Conservation (phyloP, 108 stramenopile species). For the Cylindrotheca fusiformis region DNA sequence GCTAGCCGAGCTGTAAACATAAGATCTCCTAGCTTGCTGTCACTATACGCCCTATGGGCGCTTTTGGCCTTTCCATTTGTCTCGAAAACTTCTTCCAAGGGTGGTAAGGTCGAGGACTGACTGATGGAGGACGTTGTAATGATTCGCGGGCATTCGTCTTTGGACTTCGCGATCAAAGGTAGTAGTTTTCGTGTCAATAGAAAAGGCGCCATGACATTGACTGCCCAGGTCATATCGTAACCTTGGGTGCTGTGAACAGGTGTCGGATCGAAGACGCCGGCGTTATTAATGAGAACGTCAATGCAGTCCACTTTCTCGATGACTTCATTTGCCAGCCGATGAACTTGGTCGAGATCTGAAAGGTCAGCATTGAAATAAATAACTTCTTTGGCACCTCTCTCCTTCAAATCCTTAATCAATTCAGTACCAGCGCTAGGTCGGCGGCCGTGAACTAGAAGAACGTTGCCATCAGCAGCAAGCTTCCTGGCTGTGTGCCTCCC, state of each 20-base stretch:
- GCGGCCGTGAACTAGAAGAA: slow-evolving; percentile 53
- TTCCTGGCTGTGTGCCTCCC: slow-evolving; percentile 47
- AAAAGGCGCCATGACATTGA: slow-evolving; percentile 90
- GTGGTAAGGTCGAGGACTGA: slow-evolving; percentile 38
- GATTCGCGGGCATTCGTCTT: slow-evolving; percentile 10
- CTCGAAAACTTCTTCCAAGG: slow-evolving; percentile 42
- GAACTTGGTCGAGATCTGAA: not conserved
- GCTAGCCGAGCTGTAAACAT: slow-evolving; percentile 71
- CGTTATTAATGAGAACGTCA: slow-evolving; percentile 85
- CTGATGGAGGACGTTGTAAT: slow-evolving; percentile 28
- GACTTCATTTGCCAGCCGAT: slow-evolving; percentile 24
- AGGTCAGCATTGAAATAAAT: not conserved
- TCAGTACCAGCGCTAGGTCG: not conserved
- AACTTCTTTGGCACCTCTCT: not conserved
- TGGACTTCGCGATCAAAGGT: slow-evolving; percentile 36
- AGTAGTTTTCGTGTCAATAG: slow-evolving; percentile 69
- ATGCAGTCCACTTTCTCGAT: slow-evolving; percentile 24
- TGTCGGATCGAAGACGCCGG: slow-evolving; percentile 67
- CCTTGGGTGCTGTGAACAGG: slow-evolving; percentile 45
- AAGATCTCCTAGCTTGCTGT: slow-evolving; percentile 74
- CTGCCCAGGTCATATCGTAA: slow-evolving; percentile 67
- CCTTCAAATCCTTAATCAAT: not conserved
- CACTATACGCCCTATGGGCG: slow-evolving; percentile 76
- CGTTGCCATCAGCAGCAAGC: slow-evolving; percentile 33
- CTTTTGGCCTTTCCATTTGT: slow-evolving; percentile 48